Base-by-base conservation (phyloP, 805 yeast species). In the Nakazawaea wickerhamii region DNA sequence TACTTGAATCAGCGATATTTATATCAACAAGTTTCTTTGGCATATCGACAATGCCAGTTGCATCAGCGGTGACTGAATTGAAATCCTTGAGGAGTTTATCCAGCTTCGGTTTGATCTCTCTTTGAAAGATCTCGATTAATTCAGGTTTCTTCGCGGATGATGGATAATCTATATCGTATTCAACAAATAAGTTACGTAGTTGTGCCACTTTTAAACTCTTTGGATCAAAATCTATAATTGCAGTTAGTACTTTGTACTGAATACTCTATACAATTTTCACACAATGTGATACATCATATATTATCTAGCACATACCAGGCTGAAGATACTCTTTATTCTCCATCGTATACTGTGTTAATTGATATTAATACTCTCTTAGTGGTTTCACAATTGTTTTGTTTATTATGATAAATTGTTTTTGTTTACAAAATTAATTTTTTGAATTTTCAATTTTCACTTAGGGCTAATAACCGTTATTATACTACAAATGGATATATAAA, bases 91-190 rank as follows among this genome's bases (percentile, higher is more conserved):
- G 60, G 28, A 75, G 58, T 33, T 60, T 52, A 0, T 63, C 61
- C 2, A 83, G 65, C 9, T 65, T 60, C 2, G 84, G 79, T 13
- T 63, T 64, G 38, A 86, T 63, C 6, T 79, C 58, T 4, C 65
- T 58, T n/a, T 73, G 64, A 60, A 79, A 86, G n/a, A 82, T 53
- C n/a, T 64, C 62, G 2, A 88, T 60, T 45, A 89, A 67, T 10
- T 76, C 79, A 5, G 74, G 62, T 59, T 91, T 91, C 55, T 81
- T 85, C 5, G 89, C 81, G 36, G 72, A 66, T 1, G 83, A 65
- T 0, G 84, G 71, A 55, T 70, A 81, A 1, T 62, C 59, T n/a
- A 90, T 67, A n/a, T 74, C 70, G 55, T 87, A 74, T 43, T 75
- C 80, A 10, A 68, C 60, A 41, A 91, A 66, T 18, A 87, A 70